phyloP scores from a whole-genome alignment of 768 basidiomycete genomes.

The Mycena albidolilacea region DNA sequence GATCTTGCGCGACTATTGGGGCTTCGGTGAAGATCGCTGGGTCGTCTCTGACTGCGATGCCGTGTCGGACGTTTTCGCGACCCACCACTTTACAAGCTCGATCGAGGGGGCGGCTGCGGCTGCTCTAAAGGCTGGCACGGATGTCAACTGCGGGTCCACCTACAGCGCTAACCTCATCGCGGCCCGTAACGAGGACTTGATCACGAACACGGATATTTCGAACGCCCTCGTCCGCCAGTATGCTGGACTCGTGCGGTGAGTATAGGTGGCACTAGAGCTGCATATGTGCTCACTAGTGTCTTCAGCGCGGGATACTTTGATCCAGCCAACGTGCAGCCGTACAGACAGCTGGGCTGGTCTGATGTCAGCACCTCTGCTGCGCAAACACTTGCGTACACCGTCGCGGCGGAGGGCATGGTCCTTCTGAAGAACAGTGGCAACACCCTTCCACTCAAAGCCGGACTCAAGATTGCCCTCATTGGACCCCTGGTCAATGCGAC shows the following conservation, averaged over 20 bases:
- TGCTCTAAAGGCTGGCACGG: conserved; percentile 67
- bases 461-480: conserved; percentile 69
- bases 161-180: conserved; percentile 61
- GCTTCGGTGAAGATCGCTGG: conserved; percentile 66
- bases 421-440: conserved; percentile 76
- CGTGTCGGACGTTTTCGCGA: conserved; percentile 58
- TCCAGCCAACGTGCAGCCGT: conserved; percentile 63
- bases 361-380: conserved; percentile 64
- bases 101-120: conserved; percentile 64
- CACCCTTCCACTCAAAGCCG: conserved; percentile 64
- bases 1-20: conserved; percentile 67
- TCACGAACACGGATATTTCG: conserved; percentile 62
- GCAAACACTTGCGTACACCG: conserved; percentile 64
- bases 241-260: conserved; percentile 68
- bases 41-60: conserved; percentile 73
- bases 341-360: conserved; percentile 63
- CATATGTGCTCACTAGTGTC: conserved; percentile 8
- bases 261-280: not conserved
- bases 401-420: conserved; percentile 69
- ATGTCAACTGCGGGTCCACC: conserved; percentile 68
- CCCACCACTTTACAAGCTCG: conserved; percentile 64
- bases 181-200: conserved; percentile 65
- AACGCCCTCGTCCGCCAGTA: conserved; percentile 63
- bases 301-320: conserved; percentile 73
- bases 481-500: conserved; percentile 74